Percentiles rank a stretch among this genome's conserved stretches.
Evolutionary conservation across 805 yeast genomes (phyloP).

Genomic region (Teunomyces cretensis): DNA sequence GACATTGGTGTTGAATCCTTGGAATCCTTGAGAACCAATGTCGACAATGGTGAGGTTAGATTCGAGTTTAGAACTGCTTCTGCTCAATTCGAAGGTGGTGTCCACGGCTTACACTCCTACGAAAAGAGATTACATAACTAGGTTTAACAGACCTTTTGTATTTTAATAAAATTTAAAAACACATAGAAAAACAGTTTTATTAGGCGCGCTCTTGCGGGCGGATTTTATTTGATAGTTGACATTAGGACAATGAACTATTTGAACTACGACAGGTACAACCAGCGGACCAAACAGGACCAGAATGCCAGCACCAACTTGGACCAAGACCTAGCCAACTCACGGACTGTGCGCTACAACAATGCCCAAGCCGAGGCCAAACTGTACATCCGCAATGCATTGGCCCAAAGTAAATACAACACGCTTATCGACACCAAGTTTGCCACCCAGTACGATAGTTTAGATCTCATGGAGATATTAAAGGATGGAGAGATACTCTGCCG

Average conservation of each 20-base stretch:
- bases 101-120: conserved; percentile 91
- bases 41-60: conserved; percentile 70
- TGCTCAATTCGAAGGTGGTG: conserved; percentile 99
- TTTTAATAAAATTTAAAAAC: conserved; percentile 1
- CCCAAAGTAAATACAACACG: conserved; percentile 16
- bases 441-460: conserved; percentile 17
- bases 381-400: conserved; percentile 50
- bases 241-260: conserved; percentile 4
- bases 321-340: conserved; percentile 53
- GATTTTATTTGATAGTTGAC: background rate
- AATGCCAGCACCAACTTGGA: conserved; percentile 51
- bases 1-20: conserved; percentile 87
- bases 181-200: background rate
- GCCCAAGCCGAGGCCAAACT: conserved; percentile 41
- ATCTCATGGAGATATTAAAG: conserved; percentile 55
- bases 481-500: conserved; percentile 52
- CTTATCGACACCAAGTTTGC: conserved; percentile 11
- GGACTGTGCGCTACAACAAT: conserved; percentile 52
- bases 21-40: conserved; percentile 59
- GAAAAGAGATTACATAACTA: conserved; percentile 96
- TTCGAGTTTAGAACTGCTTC: conserved; percentile 98
- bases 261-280: conserved; percentile 9
- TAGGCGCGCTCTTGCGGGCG: background rate
- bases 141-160: conserved; percentile 7
- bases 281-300: conserved; percentile 11